Percentiles rank a stretch among this genome's conserved stretches.
Conservation (phyloP, 176 grass and related monocot genomes). For the Saccharum officinarum region DNA sequence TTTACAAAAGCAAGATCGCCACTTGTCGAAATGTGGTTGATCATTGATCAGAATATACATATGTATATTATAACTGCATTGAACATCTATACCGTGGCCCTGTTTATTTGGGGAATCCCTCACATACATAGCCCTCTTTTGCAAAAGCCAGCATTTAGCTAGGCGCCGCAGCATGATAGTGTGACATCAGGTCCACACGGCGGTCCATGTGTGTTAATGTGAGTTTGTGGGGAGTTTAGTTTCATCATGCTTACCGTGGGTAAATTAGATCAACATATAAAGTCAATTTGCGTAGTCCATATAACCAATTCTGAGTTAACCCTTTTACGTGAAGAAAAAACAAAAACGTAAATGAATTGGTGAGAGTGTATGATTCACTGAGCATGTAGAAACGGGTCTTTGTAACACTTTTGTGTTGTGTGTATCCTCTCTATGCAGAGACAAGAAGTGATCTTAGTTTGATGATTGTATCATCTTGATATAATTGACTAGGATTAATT, state of each 20-base stretch:
- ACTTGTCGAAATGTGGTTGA: conserved; percentile 17
- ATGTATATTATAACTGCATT: neutral
- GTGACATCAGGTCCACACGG: neutral
- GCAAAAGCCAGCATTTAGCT: neutral
- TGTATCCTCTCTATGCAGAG: too few species aligned
- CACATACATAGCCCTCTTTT: neutral
- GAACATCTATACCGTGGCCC: neutral
- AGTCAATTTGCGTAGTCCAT: neutral
- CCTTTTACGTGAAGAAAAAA: neutral
- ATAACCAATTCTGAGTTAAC: neutral
- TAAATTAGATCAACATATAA: neutral
- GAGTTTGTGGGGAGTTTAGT: neutral
- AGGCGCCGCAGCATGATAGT: too few species aligned
- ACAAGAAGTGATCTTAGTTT: too few species aligned
- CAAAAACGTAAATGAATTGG: too few species aligned
- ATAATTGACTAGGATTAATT: too few species aligned
- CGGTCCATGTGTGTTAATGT: too few species aligned
- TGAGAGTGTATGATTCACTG: too few species aligned
- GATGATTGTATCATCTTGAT: too few species aligned
- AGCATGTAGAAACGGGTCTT: too few species aligned
- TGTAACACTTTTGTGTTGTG: too few species aligned
- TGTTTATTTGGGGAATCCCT: neutral
- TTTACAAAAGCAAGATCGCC: neutral
- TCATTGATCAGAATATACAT: neutral
- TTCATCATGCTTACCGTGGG: too few species aligned